Evolutionary conservation across 2,329 filamentous ascomycete genomes (phyloP).

Genomic region (Scorias spongiosa): DNA sequence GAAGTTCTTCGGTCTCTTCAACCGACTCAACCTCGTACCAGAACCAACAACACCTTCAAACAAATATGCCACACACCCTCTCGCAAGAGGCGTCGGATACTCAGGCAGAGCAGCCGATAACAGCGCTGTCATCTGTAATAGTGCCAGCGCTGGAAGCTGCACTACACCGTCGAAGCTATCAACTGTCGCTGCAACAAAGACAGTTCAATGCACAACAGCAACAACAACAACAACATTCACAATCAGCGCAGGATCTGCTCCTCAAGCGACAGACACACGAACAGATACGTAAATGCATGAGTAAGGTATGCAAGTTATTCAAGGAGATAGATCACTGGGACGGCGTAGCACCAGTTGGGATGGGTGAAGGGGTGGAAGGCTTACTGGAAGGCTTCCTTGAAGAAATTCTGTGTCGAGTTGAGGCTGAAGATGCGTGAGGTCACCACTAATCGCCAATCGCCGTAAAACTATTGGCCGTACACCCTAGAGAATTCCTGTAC

Average conservation of each 20-base stretch:
- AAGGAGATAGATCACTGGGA: conserved; percentile 84
- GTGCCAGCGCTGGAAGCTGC: conserved; percentile 86
- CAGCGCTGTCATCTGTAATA: conserved; percentile 79
- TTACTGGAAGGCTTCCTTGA: conserved; percentile 88
- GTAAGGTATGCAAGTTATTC: conserved; percentile 69
- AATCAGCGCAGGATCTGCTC: conserved; percentile 21
- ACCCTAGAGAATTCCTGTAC: no score
- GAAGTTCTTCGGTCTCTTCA: conserved; percentile 2
- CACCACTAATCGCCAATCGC: neutral
- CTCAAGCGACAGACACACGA: conserved; percentile 56
- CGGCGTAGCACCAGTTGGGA: conserved; percentile 72
- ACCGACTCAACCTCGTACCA: conserved; percentile 1
- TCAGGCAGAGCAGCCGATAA: conserved; percentile 42
- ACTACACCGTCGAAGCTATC: conserved; percentile 57
- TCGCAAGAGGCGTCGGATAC: conserved; percentile 32
- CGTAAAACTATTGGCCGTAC: no score
- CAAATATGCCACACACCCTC: conserved; percentile 21
- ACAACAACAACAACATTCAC: conserved; percentile 8
- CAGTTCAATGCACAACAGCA: conserved; percentile 20
- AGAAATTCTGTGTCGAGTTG: conserved; percentile 81
- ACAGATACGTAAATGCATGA: conserved; percentile 63
- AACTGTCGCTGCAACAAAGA: conserved; percentile 41
- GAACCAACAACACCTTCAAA: neutral
- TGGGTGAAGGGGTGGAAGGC: conserved; percentile 78
- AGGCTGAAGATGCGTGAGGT: conserved; percentile 57